These are phyloP conservation scores for Tremellales sp. DNA, from an alignment of 1,284 basidiomycete genomes.

Conservation along the genomic window DNA sequence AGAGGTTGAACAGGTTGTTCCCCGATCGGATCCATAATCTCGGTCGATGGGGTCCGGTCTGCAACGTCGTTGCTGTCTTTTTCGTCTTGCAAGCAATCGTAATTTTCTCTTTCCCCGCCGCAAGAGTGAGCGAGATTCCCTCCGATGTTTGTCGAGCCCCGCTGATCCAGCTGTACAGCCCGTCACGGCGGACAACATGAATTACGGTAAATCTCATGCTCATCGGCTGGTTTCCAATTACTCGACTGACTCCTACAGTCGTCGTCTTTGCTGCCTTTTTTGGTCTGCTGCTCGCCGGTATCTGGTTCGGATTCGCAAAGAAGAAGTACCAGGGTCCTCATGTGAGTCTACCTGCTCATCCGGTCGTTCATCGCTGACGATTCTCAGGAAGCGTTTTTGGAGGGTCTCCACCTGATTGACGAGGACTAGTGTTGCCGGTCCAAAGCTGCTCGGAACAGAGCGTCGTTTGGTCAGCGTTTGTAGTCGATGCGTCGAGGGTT, in stretches of 20 bases:
- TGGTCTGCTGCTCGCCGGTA: constrained; percentile 2
- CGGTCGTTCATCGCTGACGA: background rate
- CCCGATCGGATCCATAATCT: constrained; percentile 20
- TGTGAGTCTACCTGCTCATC: constrained; percentile 6
- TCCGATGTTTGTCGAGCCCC: background rate
- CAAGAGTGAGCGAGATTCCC: constrained; percentile 8
- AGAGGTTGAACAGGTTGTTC: constrained; percentile 13
- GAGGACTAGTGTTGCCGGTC: background rate
- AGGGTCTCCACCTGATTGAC: background rate
- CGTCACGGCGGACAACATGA: constrained; percentile 17
- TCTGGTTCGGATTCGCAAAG: constrained; percentile 13
- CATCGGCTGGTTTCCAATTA: background rate
- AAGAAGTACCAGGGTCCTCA: constrained; percentile 10
- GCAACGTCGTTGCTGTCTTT: constrained; percentile 20
- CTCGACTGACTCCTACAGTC: constrained; percentile 6
- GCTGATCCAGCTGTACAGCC: constrained; percentile 10
- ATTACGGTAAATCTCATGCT: constrained; percentile 12
- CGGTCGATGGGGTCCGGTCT: constrained; percentile 17
- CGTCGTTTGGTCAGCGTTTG: too few relatives aligned
- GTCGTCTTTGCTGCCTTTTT: constrained; percentile 17
- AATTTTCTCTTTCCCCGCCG: constrained; percentile 26
- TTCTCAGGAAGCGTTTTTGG: background rate
- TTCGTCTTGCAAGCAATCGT: constrained; percentile 20
- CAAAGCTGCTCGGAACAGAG: too few relatives aligned
- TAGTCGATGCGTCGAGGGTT: too few relatives aligned